These are phyloP conservation scores for Aegilops bicornis DNA, from an alignment of 176 grass and related monocot genomes.

Conservation along the genomic window DNA sequence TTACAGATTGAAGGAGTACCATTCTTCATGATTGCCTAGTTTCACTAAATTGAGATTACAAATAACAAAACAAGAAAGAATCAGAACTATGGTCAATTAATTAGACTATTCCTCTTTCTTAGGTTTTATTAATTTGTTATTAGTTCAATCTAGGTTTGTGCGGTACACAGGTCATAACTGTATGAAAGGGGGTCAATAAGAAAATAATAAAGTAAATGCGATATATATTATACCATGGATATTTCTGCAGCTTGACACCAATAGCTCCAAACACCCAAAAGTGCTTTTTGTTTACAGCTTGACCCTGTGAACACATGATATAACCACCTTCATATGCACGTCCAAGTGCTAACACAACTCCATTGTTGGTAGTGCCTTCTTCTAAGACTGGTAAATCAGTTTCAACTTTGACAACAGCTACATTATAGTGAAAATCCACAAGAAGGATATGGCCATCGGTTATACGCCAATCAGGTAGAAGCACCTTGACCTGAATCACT, in stretches of 20 bases:
- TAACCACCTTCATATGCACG: background rate
- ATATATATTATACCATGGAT: background rate
- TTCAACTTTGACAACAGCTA: background rate
- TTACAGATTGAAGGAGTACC: too few species aligned
- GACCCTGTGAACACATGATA: constrained; percentile 3
- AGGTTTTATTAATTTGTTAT: too few species aligned
- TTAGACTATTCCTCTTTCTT: too few species aligned
- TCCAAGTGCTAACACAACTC: background rate
- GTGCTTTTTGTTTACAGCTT: background rate
- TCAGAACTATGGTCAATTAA: too few species aligned
- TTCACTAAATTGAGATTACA: too few species aligned
- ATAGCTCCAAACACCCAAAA: background rate
- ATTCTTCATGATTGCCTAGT: too few species aligned
- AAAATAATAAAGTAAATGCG: background rate
- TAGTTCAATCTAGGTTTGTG: too few species aligned
- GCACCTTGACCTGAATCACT: background rate
- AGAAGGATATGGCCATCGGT: background rate
- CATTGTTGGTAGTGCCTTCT: background rate
- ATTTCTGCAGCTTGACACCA: constrained; percentile 2
- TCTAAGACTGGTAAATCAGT: background rate
- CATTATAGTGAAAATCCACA: constrained; percentile 18
- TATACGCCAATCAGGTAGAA: background rate
- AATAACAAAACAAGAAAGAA: too few species aligned
- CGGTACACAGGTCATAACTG: too few species aligned
- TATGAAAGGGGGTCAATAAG: too few species aligned